These are phyloP conservation scores for Gossypium mustelinum DNA, from an alignment of 345 rosid genomes.

Conservation along the genomic window DNA sequence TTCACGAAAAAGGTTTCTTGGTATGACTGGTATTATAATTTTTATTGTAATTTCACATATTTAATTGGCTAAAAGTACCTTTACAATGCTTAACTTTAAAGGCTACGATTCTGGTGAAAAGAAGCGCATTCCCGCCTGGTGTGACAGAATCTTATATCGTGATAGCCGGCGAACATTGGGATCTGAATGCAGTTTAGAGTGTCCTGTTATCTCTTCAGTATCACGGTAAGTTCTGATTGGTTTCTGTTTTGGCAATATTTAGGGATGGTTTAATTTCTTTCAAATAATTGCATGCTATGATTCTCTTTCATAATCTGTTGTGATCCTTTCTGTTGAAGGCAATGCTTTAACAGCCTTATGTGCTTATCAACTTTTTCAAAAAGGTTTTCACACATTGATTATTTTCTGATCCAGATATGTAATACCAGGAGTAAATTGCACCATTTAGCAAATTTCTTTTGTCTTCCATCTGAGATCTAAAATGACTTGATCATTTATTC, in stretches of 20 bases:
- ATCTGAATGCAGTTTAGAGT: conserved; percentile 61
- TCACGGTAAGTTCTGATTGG: conserved; percentile 39
- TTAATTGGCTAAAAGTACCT: not conserved
- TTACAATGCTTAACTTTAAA: conserved; percentile 22
- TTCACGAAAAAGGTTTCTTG: not conserved
- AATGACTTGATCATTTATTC: not conserved
- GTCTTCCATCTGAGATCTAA: not conserved
- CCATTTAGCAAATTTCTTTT: not conserved
- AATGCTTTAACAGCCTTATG: not conserved
- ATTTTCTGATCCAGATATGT: not conserved
- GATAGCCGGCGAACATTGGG: conserved; percentile 46
- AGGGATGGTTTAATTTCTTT: conserved; percentile 1
- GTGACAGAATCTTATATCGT: conserved; percentile 73
- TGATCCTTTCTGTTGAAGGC: conserved; percentile 4
- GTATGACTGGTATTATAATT: conserved; percentile 1
- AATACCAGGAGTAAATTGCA: not conserved
- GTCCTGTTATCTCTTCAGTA: conserved; percentile 58
- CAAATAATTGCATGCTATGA: not conserved
- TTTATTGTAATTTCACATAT: not conserved
- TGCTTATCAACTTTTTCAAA: not conserved
- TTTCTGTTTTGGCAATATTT: not conserved
- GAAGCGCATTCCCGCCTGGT: conserved; percentile 86
- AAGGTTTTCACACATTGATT: not conserved
- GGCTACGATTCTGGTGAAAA: conserved; percentile 88
- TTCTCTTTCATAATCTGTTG: not conserved